Base-by-base conservation (phyloP, 2,329 filamentous ascomycete species). In the Penicillium expansum region DNA sequence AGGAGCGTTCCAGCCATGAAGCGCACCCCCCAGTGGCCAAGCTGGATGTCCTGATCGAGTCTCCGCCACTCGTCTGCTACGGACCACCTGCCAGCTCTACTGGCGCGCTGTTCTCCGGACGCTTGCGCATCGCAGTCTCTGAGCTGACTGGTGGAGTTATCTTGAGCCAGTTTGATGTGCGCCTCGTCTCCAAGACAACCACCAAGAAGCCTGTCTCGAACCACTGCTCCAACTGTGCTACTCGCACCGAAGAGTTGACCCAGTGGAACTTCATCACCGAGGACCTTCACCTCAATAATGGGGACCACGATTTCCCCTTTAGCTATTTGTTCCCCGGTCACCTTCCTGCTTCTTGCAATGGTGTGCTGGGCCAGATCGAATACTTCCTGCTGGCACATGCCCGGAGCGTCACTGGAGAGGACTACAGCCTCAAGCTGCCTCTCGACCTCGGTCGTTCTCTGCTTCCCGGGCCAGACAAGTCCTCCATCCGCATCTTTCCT, bases 401-500 rank as follows among this genome's bases (percentile, higher is more conserved):
- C 3, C 85, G 85, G 54, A 82, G 83, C 11, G 79, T 85, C 35
- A 83, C 81, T 51, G 83, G 82, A 58, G 85, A 86, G 63, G 81
- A 81, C 57, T 81, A 90, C 69, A 85, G 82, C 64, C 84, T 91
- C 67, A 82, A 84, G 60, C 85, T 86, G 67, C 82, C 83, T 10
- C 79, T 97, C 43, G 81, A 86, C 54, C 83, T 97, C 64, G 88
- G 88, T 77, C 90, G 93, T 60, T 89, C 92, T 33, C 84, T 97
- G 27, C 82, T 88, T 52, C 85, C 90, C 3, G 89, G 91, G 48
- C 82, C 84, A 52, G 91, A 95, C 59, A 93, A 95, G 76, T 88
- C 92, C 76, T 95, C 90, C 16, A 87, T 96, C 61, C 91, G 93
- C 69, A 90, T 97, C 69, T 99, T 99, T 77, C 94, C 93, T 47